Evolutionary conservation across 2,329 filamentous ascomycete genomes (phyloP).

Genomic region (Ramichloridium luteum): DNA sequence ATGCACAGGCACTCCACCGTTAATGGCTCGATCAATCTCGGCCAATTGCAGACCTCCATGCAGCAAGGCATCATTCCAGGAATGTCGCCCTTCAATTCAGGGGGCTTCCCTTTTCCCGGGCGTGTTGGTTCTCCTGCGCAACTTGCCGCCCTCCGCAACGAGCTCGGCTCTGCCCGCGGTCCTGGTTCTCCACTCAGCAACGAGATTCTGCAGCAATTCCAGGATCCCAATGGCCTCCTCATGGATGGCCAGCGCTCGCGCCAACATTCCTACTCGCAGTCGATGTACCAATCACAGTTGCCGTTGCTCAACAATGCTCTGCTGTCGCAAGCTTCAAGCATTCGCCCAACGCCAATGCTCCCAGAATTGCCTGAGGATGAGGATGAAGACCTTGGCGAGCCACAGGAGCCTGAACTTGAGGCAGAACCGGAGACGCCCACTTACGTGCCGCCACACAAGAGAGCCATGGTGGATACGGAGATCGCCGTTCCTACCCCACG

Average conservation of each 20-base stretch:
- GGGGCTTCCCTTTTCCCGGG: conserved; percentile 19
- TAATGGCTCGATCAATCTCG: conserved; percentile 54
- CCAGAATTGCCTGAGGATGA: conserved; percentile 65
- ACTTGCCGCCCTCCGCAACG: conserved; percentile 25
- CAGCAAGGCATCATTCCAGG: conserved; percentile 6
- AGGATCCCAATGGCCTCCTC: conserved; percentile 25
- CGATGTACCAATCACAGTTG: conserved; percentile 15
- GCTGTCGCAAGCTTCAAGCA: conserved; percentile 25
- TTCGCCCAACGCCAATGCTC: conserved; percentile 37
- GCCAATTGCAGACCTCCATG: conserved; percentile 40
- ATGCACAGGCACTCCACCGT: conserved; percentile 63
- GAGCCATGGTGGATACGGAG: conserved; percentile 27
- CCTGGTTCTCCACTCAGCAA: conserved; percentile 51
- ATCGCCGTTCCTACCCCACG: conserved; percentile 50
- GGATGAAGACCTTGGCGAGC: conserved; percentile 30
- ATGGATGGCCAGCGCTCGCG: conserved; percentile 38
- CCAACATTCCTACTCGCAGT: conserved; percentile 30
- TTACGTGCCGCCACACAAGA: conserved; percentile 23
- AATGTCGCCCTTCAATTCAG: conserved; percentile 10
- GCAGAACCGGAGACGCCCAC: conserved; percentile 16
- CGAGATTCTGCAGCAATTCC: conserved; percentile 17
- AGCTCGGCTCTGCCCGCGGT: conserved; percentile 15
- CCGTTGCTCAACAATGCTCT: conserved; percentile 18
- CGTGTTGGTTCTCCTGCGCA: conserved; percentile 33
- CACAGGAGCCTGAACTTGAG: conserved; percentile 8